Percentiles rank a stretch among this genome's conserved stretches.
Conservation (phyloP, 257 asterid species). For the Asclepias syriaca region DNA sequence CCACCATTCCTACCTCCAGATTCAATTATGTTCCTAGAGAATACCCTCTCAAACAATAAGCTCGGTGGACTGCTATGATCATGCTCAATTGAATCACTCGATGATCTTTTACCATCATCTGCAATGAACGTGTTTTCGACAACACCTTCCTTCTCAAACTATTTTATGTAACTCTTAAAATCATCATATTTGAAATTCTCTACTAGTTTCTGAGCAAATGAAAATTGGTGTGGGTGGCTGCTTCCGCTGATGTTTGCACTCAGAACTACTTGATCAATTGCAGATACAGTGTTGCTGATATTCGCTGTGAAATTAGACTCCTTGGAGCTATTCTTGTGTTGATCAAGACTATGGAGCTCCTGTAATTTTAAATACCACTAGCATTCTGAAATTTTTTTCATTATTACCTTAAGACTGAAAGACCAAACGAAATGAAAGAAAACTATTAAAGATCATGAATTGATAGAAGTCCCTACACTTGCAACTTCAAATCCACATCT, state of each 20-base stretch:
- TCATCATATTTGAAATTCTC: slow-evolving; percentile 28
- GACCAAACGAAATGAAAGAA: background rate
- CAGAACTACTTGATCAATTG: slow-evolving; percentile 9
- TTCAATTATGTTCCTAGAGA: slow-evolving; percentile 40
- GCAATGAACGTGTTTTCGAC: slow-evolving; percentile 20
- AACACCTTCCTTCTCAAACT: slow-evolving; percentile 38
- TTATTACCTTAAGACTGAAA: background rate
- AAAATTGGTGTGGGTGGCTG: slow-evolving; percentile 29
- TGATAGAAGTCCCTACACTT: background rate
- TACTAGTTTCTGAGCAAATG: slow-evolving; percentile 34
- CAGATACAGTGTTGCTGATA: slow-evolving; percentile 20
- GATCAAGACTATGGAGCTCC: slow-evolving; percentile 8
- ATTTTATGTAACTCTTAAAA: slow-evolving; percentile 48
- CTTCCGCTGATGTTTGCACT: too few relatives aligned
- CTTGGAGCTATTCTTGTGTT: slow-evolving; percentile 19
- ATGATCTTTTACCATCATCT: slow-evolving; percentile 20
- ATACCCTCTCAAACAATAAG: slow-evolving; percentile 47
- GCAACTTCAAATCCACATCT: background rate
- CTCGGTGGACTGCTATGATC: slow-evolving; percentile 31
- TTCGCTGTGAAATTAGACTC: slow-evolving; percentile 32
- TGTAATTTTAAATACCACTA: slow-evolving; percentile 6
- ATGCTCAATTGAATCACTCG: slow-evolving; percentile 46
- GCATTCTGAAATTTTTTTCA: background rate
- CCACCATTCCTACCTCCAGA: too few relatives aligned
- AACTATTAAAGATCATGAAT: background rate